phyloP scores from a whole-genome alignment of 2,329 filamentous ascomycete species.

The Fusarium brevicatenulatum region DNA sequence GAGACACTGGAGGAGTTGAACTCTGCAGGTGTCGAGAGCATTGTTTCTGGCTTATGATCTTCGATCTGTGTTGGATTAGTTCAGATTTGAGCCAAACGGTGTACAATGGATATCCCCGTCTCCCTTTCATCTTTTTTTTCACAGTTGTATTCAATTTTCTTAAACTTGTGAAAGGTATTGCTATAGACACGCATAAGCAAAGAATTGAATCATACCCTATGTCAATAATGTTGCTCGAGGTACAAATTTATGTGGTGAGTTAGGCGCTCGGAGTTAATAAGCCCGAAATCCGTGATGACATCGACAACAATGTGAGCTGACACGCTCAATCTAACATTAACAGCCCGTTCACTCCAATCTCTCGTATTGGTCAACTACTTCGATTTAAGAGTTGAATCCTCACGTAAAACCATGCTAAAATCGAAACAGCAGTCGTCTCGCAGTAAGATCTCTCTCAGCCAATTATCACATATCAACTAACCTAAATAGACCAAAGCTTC shows the following conservation, averaged over 20 bases:
- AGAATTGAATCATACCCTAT: too few species aligned
- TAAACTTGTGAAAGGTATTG: rapidly evolving
- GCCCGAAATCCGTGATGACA: not conserved
- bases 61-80: too few species aligned
- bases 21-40: slow-evolving; percentile 20
- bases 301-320: not conserved
- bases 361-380: rapidly evolving
- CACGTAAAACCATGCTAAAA: not conserved
- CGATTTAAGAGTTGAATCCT: rapidly evolving
- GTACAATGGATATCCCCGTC: not conserved
- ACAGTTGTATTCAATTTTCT: rapidly evolving
- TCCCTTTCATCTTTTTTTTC: not conserved
- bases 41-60: not conserved
- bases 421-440: not conserved
- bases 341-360: rapidly evolving
- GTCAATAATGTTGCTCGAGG: not conserved
- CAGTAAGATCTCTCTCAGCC: not conserved
- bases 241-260: rapidly evolving
- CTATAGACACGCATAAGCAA: not conserved
- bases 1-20: slow-evolving; percentile 29
- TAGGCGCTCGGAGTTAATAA: not conserved
- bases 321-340: too few species aligned
- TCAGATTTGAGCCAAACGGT: too few species aligned
- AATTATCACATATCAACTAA: not conserved
- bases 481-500: not conserved